phyloP scores from a whole-genome alignment of 352 stramenopile genomes.

The Globisporangium nagaii region DNA sequence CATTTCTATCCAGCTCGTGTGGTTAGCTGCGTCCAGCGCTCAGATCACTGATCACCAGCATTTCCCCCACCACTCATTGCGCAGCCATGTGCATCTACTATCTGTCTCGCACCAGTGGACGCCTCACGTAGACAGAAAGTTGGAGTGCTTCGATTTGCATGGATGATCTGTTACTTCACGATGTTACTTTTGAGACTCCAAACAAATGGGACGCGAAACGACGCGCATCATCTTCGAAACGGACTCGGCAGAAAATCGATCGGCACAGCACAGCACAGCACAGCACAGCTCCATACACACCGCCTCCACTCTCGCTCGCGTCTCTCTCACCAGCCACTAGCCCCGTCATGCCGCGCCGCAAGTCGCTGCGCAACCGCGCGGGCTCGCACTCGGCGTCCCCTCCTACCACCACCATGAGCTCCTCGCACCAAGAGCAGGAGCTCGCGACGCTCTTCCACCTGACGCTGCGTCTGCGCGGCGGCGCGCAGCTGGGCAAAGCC shows the following conservation, averaged over 20 bases:
- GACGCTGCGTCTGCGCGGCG: conserved; percentile 45
- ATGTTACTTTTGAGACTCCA: too few relatives aligned
- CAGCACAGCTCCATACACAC: background rate
- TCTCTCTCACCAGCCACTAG: background rate
- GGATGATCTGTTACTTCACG: too few relatives aligned
- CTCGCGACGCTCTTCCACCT: conserved; percentile 20
- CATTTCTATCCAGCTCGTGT: too few relatives aligned
- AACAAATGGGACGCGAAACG: background rate
- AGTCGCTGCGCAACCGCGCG: background rate
- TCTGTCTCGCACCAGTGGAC: too few relatives aligned
- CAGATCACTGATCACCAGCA: too few relatives aligned
- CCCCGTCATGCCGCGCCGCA: background rate
- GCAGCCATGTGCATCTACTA: too few relatives aligned
- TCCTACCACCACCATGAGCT: too few relatives aligned
- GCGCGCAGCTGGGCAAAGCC: conserved; percentile 69
- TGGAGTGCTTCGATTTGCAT: too few relatives aligned
- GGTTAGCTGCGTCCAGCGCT: too few relatives aligned
- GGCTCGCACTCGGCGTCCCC: too few relatives aligned
- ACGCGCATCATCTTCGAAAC: background rate
- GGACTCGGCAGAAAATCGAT: background rate
- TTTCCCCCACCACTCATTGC: too few relatives aligned
- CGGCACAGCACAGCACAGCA: background rate
- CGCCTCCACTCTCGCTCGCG: background rate
- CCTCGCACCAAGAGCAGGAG: background rate
- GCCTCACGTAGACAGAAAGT: too few relatives aligned